These are phyloP conservation scores for Colletotrichum agaves DNA, from an alignment of 2,329 filamentous ascomycete genomes.

Conservation along the genomic window DNA sequence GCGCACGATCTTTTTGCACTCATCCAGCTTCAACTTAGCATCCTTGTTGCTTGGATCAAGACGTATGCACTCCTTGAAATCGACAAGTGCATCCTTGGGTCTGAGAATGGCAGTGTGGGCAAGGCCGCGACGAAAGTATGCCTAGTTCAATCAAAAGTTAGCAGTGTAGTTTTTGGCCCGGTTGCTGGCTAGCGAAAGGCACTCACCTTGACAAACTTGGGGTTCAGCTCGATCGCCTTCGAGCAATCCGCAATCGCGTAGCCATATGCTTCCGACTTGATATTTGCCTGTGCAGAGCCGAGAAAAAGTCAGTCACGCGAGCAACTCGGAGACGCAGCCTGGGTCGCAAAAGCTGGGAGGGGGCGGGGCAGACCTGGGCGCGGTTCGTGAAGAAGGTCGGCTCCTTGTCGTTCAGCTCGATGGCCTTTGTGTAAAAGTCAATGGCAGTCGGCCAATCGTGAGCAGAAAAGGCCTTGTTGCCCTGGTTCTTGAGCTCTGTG, in stretches of 20 bases:
- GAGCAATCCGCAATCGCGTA: conserved; percentile 92
- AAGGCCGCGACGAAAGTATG: conserved; percentile 92
- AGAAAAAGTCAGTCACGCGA: conserved; percentile 59
- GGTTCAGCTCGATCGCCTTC: conserved; percentile 90
- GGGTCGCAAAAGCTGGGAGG: conserved; percentile 14
- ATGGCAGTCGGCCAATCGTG: conserved; percentile 89
- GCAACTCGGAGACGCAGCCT: conserved; percentile 36
- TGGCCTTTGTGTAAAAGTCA: conserved; percentile 87
- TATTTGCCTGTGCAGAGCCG: conserved; percentile 73
- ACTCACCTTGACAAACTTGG: conserved; percentile 85
- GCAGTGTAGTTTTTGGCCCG: neutral
- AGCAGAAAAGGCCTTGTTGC: conserved; percentile 89
- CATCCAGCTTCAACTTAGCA: conserved; percentile 88
- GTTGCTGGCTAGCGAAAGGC: neutral
- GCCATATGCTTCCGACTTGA: conserved; percentile 95
- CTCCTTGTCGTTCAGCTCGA: conserved; percentile 83
- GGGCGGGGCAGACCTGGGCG: conserved; percentile 75
- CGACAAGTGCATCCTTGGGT: conserved; percentile 87
- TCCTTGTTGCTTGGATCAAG: conserved; percentile 90
- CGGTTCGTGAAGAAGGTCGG: conserved; percentile 94
- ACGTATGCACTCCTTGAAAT: conserved; percentile 91
- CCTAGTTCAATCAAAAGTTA: conserved; percentile 60
- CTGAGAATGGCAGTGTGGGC: conserved; percentile 91
- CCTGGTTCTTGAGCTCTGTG: conserved; percentile 87
- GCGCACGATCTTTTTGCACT: conserved; percentile 95